These are phyloP conservation scores for Ceratobasidium theobromae DNA, from an alignment of 1,284 basidiomycete species.

Conservation along the genomic window DNA sequence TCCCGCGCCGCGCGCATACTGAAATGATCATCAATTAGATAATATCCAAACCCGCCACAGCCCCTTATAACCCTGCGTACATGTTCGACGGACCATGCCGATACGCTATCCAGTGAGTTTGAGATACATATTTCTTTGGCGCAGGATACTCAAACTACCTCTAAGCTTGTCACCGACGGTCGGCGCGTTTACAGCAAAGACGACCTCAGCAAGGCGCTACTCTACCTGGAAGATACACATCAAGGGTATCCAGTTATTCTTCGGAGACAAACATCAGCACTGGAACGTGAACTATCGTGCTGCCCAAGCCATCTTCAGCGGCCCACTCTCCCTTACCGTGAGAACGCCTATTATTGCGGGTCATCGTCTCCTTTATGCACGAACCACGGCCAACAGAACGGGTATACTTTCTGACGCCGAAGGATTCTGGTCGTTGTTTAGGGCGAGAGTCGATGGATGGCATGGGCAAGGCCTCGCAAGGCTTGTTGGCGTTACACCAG, in stretches of 20 bases:
- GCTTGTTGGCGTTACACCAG: slow-evolving; percentile 44
- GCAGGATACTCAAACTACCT: background rate
- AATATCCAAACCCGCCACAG: slow-evolving; percentile 45
- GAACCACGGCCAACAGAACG: slow-evolving; percentile 61
- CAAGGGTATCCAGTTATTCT: slow-evolving; percentile 59
- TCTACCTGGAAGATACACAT: slow-evolving; percentile 78
- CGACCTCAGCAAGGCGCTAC: slow-evolving; percentile 60
- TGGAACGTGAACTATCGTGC: slow-evolving; percentile 69
- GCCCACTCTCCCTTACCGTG: slow-evolving; percentile 60
- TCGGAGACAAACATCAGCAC: slow-evolving; percentile 58
- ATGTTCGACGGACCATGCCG: slow-evolving; percentile 71
- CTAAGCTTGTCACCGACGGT: slow-evolving; percentile 16
- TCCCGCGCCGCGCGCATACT: background rate
- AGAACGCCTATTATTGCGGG: slow-evolving; percentile 67
- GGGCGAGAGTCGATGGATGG: slow-evolving; percentile 44
- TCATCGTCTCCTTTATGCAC: slow-evolving; percentile 71
- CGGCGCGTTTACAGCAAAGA: slow-evolving; percentile 24
- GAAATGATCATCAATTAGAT: slow-evolving; percentile 43
- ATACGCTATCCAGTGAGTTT: slow-evolving; percentile 64
- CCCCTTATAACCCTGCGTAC: slow-evolving; percentile 53
- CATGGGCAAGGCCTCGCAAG: slow-evolving; percentile 37
- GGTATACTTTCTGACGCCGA: slow-evolving; percentile 54
- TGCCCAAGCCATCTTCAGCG: slow-evolving; percentile 69
- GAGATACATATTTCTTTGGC: background rate
- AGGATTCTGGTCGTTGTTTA: slow-evolving; percentile 56